Conservation (phyloP, 208 protist genomes). For the Leptomonas seymouri region DNA sequence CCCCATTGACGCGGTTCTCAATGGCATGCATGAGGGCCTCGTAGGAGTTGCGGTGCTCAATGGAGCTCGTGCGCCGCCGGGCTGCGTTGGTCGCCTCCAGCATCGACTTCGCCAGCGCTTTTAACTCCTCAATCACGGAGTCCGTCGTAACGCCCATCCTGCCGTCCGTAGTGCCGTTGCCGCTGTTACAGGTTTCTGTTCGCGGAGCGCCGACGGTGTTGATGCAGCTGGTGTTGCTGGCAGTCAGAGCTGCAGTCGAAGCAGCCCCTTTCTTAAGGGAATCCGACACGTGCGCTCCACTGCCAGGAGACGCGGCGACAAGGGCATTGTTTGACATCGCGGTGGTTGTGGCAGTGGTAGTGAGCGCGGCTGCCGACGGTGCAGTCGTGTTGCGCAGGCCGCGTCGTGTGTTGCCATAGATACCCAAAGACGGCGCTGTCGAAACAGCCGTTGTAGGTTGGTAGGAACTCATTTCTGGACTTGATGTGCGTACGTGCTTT, state of each 20-base stretch:
- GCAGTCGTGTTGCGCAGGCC: conserved; percentile 9
- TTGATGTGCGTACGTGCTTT: no score
- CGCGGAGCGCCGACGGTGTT: background rate
- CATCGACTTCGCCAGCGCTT: conserved; percentile 84
- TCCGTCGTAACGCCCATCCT: conserved; percentile 44
- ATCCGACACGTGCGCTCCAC: background rate
- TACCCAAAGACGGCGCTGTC: conserved; percentile 11
- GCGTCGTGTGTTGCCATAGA: conserved; percentile 12
- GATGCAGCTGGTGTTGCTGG: background rate
- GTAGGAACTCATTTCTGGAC: conserved; percentile 20
- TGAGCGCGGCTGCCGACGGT: background rate
- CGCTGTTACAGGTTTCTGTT: background rate
- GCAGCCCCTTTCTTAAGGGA: conserved; percentile 4
- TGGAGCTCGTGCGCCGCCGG: conserved; percentile 49
- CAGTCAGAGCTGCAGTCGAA: background rate
- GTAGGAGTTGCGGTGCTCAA: conserved; percentile 63
- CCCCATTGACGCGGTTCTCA: conserved; percentile 35
- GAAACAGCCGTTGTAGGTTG: conserved; percentile 5
- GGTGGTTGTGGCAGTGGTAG: background rate
- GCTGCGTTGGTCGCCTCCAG: conserved; percentile 78
- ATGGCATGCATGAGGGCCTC: conserved; percentile 73
- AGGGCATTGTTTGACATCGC: no score
- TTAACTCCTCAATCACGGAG: conserved; percentile 84
- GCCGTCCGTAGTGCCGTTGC: background rate
- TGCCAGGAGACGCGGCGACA: background rate